A percentile compares a stretch with the other conserved stretches of the same genome.
phyloP scores from a whole-genome alignment of 768 basidiomycete genomes.

The Lentinula lateritia region DNA sequence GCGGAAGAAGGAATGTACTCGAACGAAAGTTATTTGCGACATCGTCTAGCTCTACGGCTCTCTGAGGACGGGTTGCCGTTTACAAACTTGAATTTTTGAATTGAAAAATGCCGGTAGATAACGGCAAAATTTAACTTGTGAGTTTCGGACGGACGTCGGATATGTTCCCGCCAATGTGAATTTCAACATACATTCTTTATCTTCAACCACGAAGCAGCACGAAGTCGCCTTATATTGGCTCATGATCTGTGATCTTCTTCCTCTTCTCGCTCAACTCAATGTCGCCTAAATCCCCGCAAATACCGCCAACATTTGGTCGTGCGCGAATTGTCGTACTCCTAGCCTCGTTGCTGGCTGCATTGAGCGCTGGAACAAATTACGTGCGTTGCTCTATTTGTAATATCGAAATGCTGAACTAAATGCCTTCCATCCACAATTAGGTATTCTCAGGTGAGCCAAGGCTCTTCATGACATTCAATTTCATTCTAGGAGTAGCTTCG shows the following conservation, averaged over 20 bases:
- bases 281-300: neutral
- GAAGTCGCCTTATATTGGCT: neutral
- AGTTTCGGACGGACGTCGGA: neutral
- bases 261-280: neutral
- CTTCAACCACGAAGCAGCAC: neutral
- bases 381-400: neutral
- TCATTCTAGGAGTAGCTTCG: neutral
- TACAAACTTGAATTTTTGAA: neutral
- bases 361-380: slow-evolving; percentile 9
- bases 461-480: too few relatives aligned
- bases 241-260: neutral
- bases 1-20: too few relatives aligned
- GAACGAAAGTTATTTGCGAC: too few relatives aligned
- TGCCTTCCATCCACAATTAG: neutral
- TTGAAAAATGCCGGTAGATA: neutral
- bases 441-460: slow-evolving; percentile 9
- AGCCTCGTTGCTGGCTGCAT: neutral
- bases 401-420: neutral
- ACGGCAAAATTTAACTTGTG: neutral
- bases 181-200: neutral
- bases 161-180: neutral
- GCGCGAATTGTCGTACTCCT: slow-evolving; percentile 17
- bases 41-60: too few relatives aligned
- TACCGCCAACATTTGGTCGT: slow-evolving; percentile 6
- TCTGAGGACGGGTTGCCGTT: neutral